Evolutionary conservation across 169 alveolate species (phyloP).

Genomic region (Plasmodium sp.): DNA sequence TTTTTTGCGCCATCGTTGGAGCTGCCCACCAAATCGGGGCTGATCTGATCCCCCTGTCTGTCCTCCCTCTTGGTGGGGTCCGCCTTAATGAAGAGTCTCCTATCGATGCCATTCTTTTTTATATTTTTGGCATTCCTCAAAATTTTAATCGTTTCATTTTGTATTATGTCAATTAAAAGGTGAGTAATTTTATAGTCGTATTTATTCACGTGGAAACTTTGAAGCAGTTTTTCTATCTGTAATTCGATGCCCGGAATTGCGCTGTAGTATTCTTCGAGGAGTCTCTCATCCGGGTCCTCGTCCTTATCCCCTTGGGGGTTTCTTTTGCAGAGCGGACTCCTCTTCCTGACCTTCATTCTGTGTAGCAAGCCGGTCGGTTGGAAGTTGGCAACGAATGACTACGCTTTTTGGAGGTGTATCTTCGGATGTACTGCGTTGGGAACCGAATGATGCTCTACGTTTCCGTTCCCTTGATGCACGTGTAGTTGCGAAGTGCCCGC

Average conservation of each 20-base stretch:
- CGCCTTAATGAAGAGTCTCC: background rate
- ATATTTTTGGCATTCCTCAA: conserved; percentile 42
- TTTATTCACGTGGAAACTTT: conserved; percentile 38
- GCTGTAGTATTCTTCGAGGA: conserved; percentile 1
- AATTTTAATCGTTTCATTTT: conserved; percentile 62
- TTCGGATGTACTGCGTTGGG: background rate
- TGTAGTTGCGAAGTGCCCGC: background rate
- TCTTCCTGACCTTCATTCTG: conserved; percentile 39
- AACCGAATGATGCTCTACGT: background rate
- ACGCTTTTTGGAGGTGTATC: background rate
- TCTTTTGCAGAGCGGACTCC: background rate
- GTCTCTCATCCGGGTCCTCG: background rate
- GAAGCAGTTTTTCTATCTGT: conserved; percentile 60
- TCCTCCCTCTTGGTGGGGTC: background rate
- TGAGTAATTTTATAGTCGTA: conserved; percentile 71
- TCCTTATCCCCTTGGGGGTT: background rate
- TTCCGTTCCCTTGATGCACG: background rate
- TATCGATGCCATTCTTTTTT: background rate
- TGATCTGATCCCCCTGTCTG: background rate
- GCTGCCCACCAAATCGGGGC: background rate
- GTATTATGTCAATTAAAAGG: conserved; percentile 66
- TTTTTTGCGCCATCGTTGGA: background rate
- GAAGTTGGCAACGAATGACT: background rate
- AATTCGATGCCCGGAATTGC: conserved; percentile 52
- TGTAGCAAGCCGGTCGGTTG: background rate